A percentile compares a stretch with the other conserved stretches of the same genome.
Evolutionary conservation across 23 red algal genomes (phyloP).

Genomic region (Agarophyton chilense): DNA sequence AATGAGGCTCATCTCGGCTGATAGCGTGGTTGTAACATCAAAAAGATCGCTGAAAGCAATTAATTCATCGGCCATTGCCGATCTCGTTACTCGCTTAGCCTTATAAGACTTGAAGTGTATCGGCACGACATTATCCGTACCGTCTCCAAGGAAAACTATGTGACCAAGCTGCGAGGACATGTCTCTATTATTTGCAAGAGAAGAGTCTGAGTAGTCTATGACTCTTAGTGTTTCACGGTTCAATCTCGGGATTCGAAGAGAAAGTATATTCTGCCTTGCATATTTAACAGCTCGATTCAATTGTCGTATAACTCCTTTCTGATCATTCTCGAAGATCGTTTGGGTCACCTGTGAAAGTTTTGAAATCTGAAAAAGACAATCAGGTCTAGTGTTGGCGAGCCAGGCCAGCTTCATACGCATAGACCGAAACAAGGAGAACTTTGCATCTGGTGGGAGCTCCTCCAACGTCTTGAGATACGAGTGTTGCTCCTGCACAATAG

Average conservation of each 20-base stretch:
- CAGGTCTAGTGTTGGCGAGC: too few species aligned
- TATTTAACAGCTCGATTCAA: constrained; percentile 28
- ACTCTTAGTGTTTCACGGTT: neutral
- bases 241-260: neutral
- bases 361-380: too few species aligned
- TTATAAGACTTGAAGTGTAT: constrained; percentile 47
- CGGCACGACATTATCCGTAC: neutral
- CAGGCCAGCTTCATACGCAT: too few species aligned
- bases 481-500: constrained; percentile 18
- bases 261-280: neutral
- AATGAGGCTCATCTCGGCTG: too few species aligned
- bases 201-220: constrained; percentile 26
- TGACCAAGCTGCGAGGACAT: constrained; percentile 25
- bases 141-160: constrained; percentile 25
- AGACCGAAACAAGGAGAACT: too few species aligned
- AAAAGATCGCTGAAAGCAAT: too few species aligned
- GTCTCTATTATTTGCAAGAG: too few species aligned
- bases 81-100: constrained; percentile 1
- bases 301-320: neutral
- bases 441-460: too few species aligned
- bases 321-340: constrained; percentile 10
- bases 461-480: constrained; percentile 38
- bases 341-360: too few species aligned
- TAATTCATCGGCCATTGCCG: constrained; percentile 44
- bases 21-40: too few species aligned